These are phyloP conservation scores for Isatis lusitanica DNA, from an alignment of 441 rosid species.

Conservation along the genomic window DNA sequence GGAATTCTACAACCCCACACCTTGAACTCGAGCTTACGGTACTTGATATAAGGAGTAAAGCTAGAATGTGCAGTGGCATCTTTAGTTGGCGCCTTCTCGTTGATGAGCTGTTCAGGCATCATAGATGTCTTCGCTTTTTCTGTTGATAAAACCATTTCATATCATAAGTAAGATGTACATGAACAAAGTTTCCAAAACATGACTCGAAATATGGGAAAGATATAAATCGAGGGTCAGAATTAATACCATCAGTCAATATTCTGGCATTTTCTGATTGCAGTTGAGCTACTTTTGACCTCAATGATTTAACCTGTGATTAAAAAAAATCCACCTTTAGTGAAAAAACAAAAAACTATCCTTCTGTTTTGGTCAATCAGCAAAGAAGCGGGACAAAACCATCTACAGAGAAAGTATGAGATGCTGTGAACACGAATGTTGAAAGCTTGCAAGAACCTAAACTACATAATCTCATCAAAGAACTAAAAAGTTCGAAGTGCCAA, in stretches of 20 bases:
- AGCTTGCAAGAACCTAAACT: constrained; percentile 1
- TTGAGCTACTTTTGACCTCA: constrained; percentile 68
- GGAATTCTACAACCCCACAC: constrained; percentile 35
- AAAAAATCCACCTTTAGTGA: background rate
- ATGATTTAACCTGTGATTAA: constrained; percentile 55
- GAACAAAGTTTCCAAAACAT: background rate
- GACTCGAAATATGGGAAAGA: background rate
- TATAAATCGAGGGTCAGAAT: constrained; percentile 7
- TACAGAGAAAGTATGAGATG: background rate
- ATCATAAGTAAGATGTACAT: constrained; percentile 19
- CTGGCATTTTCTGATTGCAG: constrained; percentile 48
- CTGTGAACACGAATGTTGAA: background rate
- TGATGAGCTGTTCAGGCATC: constrained; percentile 30
- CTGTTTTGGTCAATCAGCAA: background rate
- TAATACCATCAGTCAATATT: constrained; percentile 37
- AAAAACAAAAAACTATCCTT: background rate
- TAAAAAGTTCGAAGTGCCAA: background rate
- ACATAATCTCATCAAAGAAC: constrained; percentile 9
- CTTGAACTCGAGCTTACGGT: constrained; percentile 89
- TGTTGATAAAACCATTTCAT: constrained; percentile 30
- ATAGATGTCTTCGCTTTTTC: constrained; percentile 39
- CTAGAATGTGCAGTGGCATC: constrained; percentile 46
- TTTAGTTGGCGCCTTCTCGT: constrained; percentile 35
- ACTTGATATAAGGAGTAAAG: constrained; percentile 75
- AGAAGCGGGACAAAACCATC: background rate